Evolutionary conservation across 1,139 yeast species (phyloP).

Genomic region (Candida pseudocylindracea): DNA sequence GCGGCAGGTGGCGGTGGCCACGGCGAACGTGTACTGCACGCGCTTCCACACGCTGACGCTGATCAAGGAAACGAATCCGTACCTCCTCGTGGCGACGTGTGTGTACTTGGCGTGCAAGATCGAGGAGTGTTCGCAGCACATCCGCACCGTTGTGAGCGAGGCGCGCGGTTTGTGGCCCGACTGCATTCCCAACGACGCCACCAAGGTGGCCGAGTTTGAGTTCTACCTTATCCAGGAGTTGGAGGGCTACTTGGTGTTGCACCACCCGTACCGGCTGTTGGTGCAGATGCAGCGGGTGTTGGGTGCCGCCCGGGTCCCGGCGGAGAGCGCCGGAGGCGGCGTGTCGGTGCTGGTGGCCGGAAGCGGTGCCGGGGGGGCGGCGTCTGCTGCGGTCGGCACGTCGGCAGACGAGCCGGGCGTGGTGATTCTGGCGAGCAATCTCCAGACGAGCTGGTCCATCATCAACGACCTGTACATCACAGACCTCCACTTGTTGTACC

Average conservation of each 20-base stretch:
- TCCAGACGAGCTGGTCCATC: constrained; percentile 75
- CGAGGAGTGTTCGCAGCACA: constrained; percentile 91
- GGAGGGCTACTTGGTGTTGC: constrained; percentile 57
- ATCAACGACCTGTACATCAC: constrained; percentile 81
- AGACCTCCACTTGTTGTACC: constrained; percentile 58
- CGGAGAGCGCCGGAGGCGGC: no score
- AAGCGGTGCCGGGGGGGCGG: no score
- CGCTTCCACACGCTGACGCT: constrained; percentile 57
- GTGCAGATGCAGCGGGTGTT: constrained; percentile 31
- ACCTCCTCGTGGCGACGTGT: constrained; percentile 64
- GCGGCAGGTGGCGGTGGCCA: constrained; percentile 68
- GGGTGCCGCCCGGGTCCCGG: no score
- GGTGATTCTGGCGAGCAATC: constrained; percentile 39
- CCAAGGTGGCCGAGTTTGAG: constrained; percentile 91
- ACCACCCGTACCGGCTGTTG: constrained; percentile 75
- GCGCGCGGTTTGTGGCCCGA: constrained; percentile 92
- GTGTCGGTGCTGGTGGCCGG: no score
- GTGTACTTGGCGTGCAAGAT: constrained; percentile 81
- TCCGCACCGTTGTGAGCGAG: constrained; percentile 60
- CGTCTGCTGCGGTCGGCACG: background rate
- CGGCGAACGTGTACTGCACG: constrained; percentile 68
- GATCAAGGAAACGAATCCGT: constrained; percentile 61
- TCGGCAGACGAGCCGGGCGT: constrained; percentile 8
- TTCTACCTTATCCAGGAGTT: constrained; percentile 82
- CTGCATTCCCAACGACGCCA: constrained; percentile 75